These are phyloP conservation scores for Alternaria angustiovoidea DNA, from an alignment of 2,329 filamentous ascomycete species.

Conservation along the genomic window DNA sequence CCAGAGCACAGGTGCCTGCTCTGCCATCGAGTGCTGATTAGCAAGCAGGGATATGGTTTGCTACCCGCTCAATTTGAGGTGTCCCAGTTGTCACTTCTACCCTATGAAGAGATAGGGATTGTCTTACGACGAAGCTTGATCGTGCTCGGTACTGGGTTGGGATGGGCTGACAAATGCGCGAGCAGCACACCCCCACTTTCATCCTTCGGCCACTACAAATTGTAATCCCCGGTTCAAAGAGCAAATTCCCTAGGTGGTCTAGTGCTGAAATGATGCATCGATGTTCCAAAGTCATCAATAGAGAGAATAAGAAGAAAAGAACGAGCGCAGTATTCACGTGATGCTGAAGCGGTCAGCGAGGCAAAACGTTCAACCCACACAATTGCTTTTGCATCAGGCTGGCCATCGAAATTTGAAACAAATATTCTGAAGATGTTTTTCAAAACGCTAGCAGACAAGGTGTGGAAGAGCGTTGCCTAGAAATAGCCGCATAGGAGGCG, in stretches of 20 bases:
- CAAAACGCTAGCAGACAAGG: too few species aligned
- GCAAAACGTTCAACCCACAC: too few species aligned
- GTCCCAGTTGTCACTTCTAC: background rate
- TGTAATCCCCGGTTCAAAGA: background rate
- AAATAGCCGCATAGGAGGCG: too few species aligned
- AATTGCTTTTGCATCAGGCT: too few species aligned
- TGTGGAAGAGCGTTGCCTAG: too few species aligned
- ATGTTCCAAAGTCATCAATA: background rate
- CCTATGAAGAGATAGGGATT: background rate
- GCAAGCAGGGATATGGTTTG: background rate
- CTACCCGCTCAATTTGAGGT: background rate
- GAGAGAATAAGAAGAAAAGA: too few species aligned
- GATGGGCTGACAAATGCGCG: background rate
- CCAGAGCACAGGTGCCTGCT: slow-evolving; percentile 2
- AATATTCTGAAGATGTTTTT: too few species aligned
- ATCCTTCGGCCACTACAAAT: slow-evolving; percentile 5
- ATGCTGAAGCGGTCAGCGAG: too few species aligned
- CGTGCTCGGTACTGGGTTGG: background rate
- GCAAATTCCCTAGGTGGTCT: background rate
- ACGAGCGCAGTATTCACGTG: too few species aligned
- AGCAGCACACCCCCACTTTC: background rate
- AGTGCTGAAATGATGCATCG: background rate
- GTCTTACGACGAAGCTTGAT: background rate
- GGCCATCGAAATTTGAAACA: too few species aligned
- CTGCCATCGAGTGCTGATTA: background rate